Evolutionary conservation across 1,284 basidiomycete species (phyloP).

Genomic region (Ganoderma boninense): DNA sequence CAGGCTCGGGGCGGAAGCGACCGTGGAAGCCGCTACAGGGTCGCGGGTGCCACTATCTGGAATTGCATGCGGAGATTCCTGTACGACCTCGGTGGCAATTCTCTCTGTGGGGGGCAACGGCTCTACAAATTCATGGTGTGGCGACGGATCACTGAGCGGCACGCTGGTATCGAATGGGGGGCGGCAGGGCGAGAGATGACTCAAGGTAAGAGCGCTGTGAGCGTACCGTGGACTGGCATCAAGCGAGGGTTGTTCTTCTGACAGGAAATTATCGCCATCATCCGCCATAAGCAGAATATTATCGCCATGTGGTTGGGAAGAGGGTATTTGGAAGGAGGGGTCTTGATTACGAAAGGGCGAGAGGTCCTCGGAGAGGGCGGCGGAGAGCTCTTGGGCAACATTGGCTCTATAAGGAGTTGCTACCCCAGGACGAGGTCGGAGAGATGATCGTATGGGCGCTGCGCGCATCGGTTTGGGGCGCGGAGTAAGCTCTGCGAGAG

Average conservation of each 20-base stretch:
- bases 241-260: slow-evolving; percentile 20
- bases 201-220: slow-evolving; percentile 27
- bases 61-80: not conserved
- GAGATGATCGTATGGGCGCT: slow-evolving; percentile 31
- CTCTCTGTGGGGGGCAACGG: not conserved
- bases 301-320: slow-evolving; percentile 6
- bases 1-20: slow-evolving; percentile 5
- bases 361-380: slow-evolving; percentile 38
- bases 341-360: slow-evolving; percentile 35
- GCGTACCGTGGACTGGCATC: slow-evolving; percentile 13
- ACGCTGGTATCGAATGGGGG: slow-evolving; percentile 10
- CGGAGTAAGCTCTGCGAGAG: slow-evolving; percentile 41
- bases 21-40: not conserved
- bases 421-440: slow-evolving; percentile 33
- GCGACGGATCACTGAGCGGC: slow-evolving; percentile 5
- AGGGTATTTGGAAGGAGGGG: slow-evolving; percentile 36
- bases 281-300: slow-evolving; percentile 32
- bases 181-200: slow-evolving; percentile 27
- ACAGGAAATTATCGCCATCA: slow-evolving; percentile 25
- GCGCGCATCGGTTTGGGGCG: slow-evolving; percentile 31
- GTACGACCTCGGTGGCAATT: not conserved
- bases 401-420: slow-evolving; percentile 36
- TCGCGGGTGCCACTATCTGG: slow-evolving; percentile 1
- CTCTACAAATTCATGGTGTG: not conserved
- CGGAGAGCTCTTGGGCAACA: slow-evolving; percentile 32